Conservation (phyloP, 1,284 basidiomycete genomes). For the Waitea zeae region DNA sequence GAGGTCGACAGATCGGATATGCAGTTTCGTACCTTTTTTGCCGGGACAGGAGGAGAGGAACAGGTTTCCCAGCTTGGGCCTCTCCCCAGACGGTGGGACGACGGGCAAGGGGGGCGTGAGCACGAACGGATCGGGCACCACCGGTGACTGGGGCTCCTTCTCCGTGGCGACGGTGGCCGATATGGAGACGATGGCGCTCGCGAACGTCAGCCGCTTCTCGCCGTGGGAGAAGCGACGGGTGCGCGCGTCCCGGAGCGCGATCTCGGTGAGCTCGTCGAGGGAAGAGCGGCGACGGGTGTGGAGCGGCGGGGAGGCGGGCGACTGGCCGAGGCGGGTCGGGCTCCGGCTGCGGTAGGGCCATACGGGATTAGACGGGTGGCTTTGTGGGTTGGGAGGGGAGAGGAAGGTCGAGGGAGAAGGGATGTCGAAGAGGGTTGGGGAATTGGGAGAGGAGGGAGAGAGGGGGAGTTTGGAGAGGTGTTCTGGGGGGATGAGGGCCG, state of each 20-base stretch:
- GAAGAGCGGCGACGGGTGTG: conserved; percentile 6
- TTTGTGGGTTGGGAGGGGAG: conserved; percentile 21
- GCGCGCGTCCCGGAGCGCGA: conserved; percentile 7
- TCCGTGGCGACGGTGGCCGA: background rate
- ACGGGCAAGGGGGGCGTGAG: background rate
- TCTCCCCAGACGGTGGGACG: background rate
- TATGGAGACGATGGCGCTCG: background rate
- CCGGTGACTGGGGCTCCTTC: background rate
- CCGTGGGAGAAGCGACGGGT: conserved; percentile 7
- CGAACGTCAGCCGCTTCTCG: background rate
- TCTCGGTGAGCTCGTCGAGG: conserved; percentile 5
- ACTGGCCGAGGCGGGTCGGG: conserved; percentile 9
- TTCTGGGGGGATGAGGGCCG: conserved; percentile 46
- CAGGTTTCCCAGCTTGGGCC: conserved; percentile 60
- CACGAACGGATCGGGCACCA: background rate
- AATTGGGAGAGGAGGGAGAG: conserved; percentile 4
- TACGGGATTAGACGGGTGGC: conserved; percentile 27
- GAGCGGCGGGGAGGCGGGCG: conserved; percentile 1
- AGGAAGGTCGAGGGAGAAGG: background rate
- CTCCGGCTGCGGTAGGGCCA: conserved; percentile 17
- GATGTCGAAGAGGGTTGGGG: background rate
- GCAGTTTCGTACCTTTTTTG: conserved; percentile 53
- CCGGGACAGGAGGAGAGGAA: conserved; percentile 88
- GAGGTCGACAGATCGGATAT: background rate
- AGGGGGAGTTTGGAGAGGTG: conserved; percentile 33